These are phyloP conservation scores for Circinella umbellata DNA, from an alignment of 371 early-diverging fungal species.

Conservation along the genomic window DNA sequence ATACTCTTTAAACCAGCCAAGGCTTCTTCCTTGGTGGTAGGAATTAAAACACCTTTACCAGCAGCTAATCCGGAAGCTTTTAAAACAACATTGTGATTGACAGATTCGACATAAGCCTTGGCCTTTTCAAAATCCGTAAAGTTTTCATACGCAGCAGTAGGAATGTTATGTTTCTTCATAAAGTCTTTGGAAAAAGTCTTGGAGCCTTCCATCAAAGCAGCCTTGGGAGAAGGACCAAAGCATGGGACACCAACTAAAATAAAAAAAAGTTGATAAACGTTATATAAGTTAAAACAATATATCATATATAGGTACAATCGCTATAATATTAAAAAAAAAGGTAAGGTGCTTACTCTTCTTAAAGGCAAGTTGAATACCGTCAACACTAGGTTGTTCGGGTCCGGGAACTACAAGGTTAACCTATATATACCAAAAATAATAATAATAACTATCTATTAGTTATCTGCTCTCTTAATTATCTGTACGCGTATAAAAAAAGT, in stretches of 20 bases:
- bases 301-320: no score
- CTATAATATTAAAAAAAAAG: background rate
- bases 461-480: no score
- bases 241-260: conserved; percentile 87
- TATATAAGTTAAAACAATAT: background rate
- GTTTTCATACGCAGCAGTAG: conserved; percentile 92
- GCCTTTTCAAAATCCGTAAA: conserved; percentile 90
- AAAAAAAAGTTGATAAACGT: background rate
- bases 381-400: conserved; percentile 97
- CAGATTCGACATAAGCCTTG: conserved; percentile 67
- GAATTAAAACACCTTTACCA: conserved; percentile 97
- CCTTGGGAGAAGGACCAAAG: conserved; percentile 92
- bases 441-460: no score
- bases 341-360: conserved; percentile 66
- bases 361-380: conserved; percentile 86
- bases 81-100: conserved; percentile 75
- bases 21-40: conserved; percentile 86
- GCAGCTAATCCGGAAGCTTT: conserved; percentile 97
- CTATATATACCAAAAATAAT: conserved; percentile 23
- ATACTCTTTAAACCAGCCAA: conserved; percentile 82
- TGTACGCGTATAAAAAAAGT: background rate
- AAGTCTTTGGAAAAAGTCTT: conserved; percentile 98
- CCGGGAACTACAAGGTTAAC: conserved; percentile 89
- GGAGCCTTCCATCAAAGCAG: conserved; percentile 95
- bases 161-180: conserved; percentile 94